Base-by-base conservation (phyloP, 139 green algal genomes). In the Picochlorum costavermella region DNA sequence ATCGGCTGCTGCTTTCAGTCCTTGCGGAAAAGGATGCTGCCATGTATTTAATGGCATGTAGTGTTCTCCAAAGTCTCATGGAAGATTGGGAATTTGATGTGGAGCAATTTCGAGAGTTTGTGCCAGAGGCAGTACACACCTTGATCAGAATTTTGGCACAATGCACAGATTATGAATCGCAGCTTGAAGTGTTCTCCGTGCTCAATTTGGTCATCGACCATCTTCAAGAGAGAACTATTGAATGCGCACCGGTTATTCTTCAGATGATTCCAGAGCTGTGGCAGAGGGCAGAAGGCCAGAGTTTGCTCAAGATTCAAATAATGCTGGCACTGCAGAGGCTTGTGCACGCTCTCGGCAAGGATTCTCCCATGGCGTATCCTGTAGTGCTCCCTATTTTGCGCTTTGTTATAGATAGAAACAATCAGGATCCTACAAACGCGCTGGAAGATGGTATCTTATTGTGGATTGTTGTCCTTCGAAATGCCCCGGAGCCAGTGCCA, bases 391-490 rank as follows among this genome's bases (percentile, higher is more conserved):
- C 86, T 3, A 57, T 91, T 61, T 72, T 95, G 36, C 25, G 51
- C 14, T 68, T 83, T 43, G 79, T 73, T 37, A 84, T 88, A 12
- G 80, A 95, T 74, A 45, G 83, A n/a, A 56, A 63, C 37, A 74
- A 84, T 56, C 83, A 88, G 4, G 86, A 96, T 56, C 74, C 74
- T 46, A 70, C 85, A 8, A 90, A 87, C 44, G 74, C 96, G 56
- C 60, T 97, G 33, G 91, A 97, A 68, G 91, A 97, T 65, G 90
- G 77, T 0, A 71, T 76, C 17, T 53, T 68, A 9, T 73, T 97
- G 50, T 96, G 86, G 87, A 79, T 95, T 48, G 81, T 90, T 46
- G 79, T 84, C 6, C 77, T 97, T 60, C 75, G 85, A 11, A 84
- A 96, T 60, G 84, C 87, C 1, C 83, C 86, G 9, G 30, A 29